Base-by-base conservation (phyloP, 768 basidiomycete species). In the Postia placenta region DNA sequence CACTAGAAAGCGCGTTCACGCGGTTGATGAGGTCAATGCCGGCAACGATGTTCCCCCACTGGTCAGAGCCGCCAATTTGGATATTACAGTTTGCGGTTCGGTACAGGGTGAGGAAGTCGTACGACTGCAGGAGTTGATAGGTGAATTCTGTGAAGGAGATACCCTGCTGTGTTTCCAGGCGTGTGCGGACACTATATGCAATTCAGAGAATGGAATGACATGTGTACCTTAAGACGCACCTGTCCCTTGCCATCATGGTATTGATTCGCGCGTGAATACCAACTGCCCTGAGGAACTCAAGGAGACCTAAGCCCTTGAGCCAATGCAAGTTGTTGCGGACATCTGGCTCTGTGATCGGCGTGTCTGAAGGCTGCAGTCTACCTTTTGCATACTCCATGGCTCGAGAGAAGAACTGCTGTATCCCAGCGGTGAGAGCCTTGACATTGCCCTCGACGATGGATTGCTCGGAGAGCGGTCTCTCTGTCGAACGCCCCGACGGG, bases 91-190 rank as follows among this genome's bases (percentile, higher is more conserved):
- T 73, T 45, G 78, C 72, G 19, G 75, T 64, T 54, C 74, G 72
- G 63, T 87, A 69, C 7, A 99, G 75, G 57, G 83, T 72, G 56
- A 85, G 78, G 68, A 96, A 99, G 67, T 99, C 96, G 68, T 93
- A 90, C 11, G 92, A 96, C 69, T 99, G 96, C 23, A 99, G 76
- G 20, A 99, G 80, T 61, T 99, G 96, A 65, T 99, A 99, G 3
- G 90, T 83, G 69, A 99, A 98, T 64, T 99, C 96, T 17, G 94
- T 92, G 70, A 95, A 99, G n/a, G 94, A 96, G 52, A 98, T 85
- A 39, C 95, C 95, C 57, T 83, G 79, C 53, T 85, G 81, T 0
- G 89, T 82, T 5, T 73, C 69, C 47, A 97, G 73, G 23, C 95
- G 85, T 24, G 80, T 78, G 51, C 85, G 85, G 30, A 96, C 93